A percentile compares a stretch with the other conserved stretches of the same genome.
Evolutionary conservation across 805 yeast species (phyloP).

Genomic region (Yarrowia sp.): DNA sequence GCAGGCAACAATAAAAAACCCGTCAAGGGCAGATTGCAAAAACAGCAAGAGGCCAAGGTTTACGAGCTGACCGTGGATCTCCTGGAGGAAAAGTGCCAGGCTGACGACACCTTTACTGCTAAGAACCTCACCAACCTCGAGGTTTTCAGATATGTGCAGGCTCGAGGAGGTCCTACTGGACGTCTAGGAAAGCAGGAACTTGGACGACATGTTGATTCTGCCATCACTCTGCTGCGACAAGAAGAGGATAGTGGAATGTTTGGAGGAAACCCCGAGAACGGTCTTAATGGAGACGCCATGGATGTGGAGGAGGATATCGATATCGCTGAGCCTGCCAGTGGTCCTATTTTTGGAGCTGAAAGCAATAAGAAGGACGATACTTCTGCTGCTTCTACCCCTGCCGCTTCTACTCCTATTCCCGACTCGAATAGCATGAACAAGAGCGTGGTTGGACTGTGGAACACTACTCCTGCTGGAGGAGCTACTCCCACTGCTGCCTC

Average conservation of each 20-base stretch:
- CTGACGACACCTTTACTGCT: constrained; percentile 19
- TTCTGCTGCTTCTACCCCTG: constrained; percentile 21
- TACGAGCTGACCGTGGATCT: constrained; percentile 24
- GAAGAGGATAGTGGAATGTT: constrained; percentile 31
- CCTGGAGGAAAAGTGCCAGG: constrained; percentile 28
- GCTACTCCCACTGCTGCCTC: constrained; percentile 39
- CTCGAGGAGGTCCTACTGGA: constrained; percentile 32
- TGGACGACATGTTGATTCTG: constrained; percentile 29
- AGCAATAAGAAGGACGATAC: constrained; percentile 12
- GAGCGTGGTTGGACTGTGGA: constrained; percentile 77
- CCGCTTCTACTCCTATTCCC: constrained; percentile 17
- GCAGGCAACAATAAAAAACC: constrained; percentile 24
- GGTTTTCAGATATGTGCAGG: constrained; percentile 32
- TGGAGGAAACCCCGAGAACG: constrained; percentile 33
- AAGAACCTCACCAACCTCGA: constrained; percentile 34
- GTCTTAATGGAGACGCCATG: constrained; percentile 28
- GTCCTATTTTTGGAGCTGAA: constrained; percentile 30
- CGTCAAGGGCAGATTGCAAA: constrained; percentile 15
- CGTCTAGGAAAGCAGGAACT: constrained; percentile 35
- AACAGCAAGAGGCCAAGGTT: constrained; percentile 36
- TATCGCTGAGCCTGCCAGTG: constrained; percentile 8
- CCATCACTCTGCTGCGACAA: constrained; percentile 15
- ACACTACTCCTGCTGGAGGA: constrained; percentile 43
- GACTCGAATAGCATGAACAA: constrained; percentile 61
- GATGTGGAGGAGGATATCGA: constrained; percentile 31